A percentile compares a stretch with the other conserved stretches of the same genome.
These are phyloP conservation scores for Xerocomus spinulosus DNA, from an alignment of 768 basidiomycete genomes.

Conservation along the genomic window DNA sequence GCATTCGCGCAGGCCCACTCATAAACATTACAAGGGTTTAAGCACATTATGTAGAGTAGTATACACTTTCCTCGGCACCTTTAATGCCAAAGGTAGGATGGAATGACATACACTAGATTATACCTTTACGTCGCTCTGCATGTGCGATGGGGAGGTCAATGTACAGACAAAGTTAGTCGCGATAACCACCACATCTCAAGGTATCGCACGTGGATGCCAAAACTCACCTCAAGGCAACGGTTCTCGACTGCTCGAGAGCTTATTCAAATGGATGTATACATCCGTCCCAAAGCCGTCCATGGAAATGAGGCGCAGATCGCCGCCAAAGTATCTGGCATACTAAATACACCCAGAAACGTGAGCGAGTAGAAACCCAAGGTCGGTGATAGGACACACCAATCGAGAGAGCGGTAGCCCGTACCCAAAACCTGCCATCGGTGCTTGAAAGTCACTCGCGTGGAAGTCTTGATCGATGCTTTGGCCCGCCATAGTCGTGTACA, in stretches of 20 bases:
- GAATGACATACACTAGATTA: not conserved
- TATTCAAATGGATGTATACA: conserved; percentile 88
- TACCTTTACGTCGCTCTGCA: not conserved
- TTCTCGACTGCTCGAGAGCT: conserved; percentile 58
- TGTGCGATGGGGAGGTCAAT: not conserved
- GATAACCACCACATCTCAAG: not conserved
- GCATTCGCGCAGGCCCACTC: not conserved
- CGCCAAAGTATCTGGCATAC: conserved; percentile 95
- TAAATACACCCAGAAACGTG: conserved; percentile 23
- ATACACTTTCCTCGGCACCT: not conserved
- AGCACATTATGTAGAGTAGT: conserved; percentile 2
- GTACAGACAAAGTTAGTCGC: not conserved
- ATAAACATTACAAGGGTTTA: conserved; percentile 1
- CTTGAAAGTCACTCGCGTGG: conserved; percentile 83
- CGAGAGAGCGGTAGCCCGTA: conserved; percentile 91
- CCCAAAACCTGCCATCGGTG: conserved; percentile 96
- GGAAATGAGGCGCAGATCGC: conserved; percentile 87
- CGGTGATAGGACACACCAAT: conserved; percentile 52
- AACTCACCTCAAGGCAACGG: conserved; percentile 22
- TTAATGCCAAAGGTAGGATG: no score
- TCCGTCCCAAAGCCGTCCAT: conserved; percentile 99
- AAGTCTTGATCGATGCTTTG: conserved; percentile 74
- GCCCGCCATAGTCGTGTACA: conserved; percentile 84
- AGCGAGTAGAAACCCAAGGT: conserved; percentile 39
- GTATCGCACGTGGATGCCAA: no score